phyloP scores from a whole-genome alignment of 2,329 filamentous ascomycete species.

The Aspergillus sojae region DNA sequence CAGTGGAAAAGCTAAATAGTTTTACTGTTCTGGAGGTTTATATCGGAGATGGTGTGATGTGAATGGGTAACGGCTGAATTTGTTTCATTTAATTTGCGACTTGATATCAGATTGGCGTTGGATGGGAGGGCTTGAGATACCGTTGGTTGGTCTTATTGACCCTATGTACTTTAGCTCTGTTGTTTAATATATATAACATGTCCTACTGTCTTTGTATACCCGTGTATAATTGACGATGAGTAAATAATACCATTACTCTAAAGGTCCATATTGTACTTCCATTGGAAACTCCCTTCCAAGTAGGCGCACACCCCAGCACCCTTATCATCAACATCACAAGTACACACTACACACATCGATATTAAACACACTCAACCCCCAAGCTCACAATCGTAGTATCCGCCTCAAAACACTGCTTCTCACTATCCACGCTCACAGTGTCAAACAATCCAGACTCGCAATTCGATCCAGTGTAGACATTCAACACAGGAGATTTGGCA shows the following conservation, averaged over 20 bases:
- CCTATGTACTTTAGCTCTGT: not conserved
- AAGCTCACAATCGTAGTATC: not conserved
- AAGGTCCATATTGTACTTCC: too few relatives aligned
- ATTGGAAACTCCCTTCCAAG: too few relatives aligned
- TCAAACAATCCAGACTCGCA: not conserved
- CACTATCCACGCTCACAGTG: not conserved
- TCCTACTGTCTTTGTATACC: not conserved
- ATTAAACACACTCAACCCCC: not conserved
- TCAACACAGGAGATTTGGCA: slow-evolving; percentile 10
- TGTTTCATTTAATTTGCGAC: not conserved
- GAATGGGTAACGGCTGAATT: not conserved
- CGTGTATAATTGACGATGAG: not conserved
- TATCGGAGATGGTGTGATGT: not conserved
- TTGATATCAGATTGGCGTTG: not conserved
- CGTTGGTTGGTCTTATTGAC: not conserved
- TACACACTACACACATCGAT: not conserved
- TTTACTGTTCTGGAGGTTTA: not conserved
- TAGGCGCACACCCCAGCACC: too few relatives aligned
- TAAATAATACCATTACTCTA: too few relatives aligned
- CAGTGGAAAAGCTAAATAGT: slow-evolving; percentile 46
- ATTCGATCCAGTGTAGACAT: not conserved
- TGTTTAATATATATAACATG: not conserved
- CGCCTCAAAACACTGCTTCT: not conserved
- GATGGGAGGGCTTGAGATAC: not conserved
- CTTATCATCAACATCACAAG: not conserved